Percentiles rank a stretch among this genome's conserved stretches.
These are phyloP conservation scores for Austroboletus eburneus DNA, from an alignment of 768 basidiomycete species.

Conservation along the genomic window DNA sequence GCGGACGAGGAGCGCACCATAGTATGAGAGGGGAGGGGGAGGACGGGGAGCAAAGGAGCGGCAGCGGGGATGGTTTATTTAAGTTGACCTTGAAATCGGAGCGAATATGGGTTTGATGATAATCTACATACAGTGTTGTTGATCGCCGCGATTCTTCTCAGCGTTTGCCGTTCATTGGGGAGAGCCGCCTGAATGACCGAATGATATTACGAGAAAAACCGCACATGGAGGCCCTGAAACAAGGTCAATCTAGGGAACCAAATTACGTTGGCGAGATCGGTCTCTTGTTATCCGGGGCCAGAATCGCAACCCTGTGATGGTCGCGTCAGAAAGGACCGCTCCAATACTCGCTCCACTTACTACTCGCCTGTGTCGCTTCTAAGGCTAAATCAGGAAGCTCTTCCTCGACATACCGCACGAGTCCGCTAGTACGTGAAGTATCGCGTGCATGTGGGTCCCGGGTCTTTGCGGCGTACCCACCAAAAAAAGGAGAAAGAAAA, in stretches of 20 bases:
- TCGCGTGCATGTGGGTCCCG: too few species aligned
- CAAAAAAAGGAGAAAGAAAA: too few species aligned
- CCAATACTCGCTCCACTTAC: too few species aligned
- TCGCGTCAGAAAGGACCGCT: constrained; percentile 3
- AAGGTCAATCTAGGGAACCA: constrained; percentile 15
- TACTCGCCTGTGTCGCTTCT: too few species aligned
- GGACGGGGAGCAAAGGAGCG: constrained; percentile 1
- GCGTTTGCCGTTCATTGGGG: constrained; percentile 26
- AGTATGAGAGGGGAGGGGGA: constrained; percentile 1
- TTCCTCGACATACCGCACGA: too few species aligned
- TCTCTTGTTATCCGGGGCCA: constrained; percentile 8
- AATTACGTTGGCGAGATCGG: constrained; percentile 9
- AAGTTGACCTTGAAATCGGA: constrained; percentile 26
- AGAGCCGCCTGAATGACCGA: constrained; percentile 31
- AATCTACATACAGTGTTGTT: constrained; percentile 33
- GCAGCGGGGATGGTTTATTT: constrained; percentile 23
- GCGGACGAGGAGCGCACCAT: constrained; percentile 7
- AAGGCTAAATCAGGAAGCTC: constrained; percentile 5
- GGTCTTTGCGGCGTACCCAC: constrained; percentile 1
- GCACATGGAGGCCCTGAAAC: constrained; percentile 25
- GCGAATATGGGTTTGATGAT: constrained; percentile 34
- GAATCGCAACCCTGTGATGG: constrained; percentile 2
- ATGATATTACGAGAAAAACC: constrained; percentile 32
- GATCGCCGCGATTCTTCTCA: constrained; percentile 35
- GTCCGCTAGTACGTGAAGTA: too few species aligned